Base-by-base conservation (phyloP, 805 yeast genomes). In the Ogataea haglerorum region DNA sequence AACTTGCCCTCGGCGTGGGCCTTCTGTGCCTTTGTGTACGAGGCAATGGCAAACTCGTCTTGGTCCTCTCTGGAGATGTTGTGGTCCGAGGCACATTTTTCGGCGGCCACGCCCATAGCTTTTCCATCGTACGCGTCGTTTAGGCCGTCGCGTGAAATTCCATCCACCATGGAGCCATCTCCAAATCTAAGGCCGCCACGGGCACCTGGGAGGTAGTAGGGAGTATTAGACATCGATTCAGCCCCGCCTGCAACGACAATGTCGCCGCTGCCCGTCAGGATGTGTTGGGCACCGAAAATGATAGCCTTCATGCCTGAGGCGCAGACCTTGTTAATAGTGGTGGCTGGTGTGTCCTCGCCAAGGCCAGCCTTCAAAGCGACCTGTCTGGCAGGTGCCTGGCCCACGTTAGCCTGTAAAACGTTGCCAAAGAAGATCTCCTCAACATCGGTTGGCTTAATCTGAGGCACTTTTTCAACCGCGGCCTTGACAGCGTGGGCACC, bases 361-460 rank as follows among this genome's bases (percentile, higher is more conserved):
- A 93, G 74, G 12, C 98, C 98, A 14, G 98, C 84, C 58, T 81
- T 83, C 51, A 91, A 59, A 12, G 96, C 96, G 42, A 91, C 98
- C 70, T 91, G 99, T 69, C 98, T 83, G 25, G 99, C 99, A 31
- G 99, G 98, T 44, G 91, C 89, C 70, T 91, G 99, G 48, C 99
- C 98, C 46, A 86, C 82, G 57, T 87, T 87, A 49, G 97, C 98
- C 58, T 85, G 86, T 58, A 88, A 67, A 36, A 89, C 99, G 58
- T 88, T 85, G 58, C 99, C 99, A 63, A 89, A 89, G 58, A 85
- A 75, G 60, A 91, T 80, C 67, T 91, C 98, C 50, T 90, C 95
- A 41, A 86, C 93, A 49, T 75, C 80, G 30, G 75, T 73, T 34
- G 95, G 80, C 53, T 83, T 73, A 66, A 90, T 75, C 62, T 80